Evolutionary conservation across 2,329 filamentous ascomycete genomes (phyloP), one percentile per base, ranked within the genome.

Genomic region (Chalaropsis ovoidea): DNA sequence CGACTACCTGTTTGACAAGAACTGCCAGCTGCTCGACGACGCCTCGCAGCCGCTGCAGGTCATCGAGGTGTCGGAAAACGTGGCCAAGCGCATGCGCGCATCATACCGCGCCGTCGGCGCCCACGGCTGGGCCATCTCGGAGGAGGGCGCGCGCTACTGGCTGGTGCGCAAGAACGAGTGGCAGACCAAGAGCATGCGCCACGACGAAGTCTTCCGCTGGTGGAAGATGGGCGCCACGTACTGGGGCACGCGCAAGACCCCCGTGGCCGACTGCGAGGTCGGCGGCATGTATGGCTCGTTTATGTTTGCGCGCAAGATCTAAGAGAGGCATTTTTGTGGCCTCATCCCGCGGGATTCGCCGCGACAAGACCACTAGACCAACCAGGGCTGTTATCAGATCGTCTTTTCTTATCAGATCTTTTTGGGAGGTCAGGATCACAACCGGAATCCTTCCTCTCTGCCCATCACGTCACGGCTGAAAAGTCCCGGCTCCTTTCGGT

Each of bases 161-260:
- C 73, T 92, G 74, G 87, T 91, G 75, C 77, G 86, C 69, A 70
- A 77, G 69, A 75, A 78, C 67, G 71, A 72, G 13, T 71, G 76
- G 43, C 74, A 71, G 62, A 69, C 71, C 43, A 72, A 70, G 56
- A 69, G 71, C 60, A 64, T 65, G 31, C 68, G 69, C 49, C 68
- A 69, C 47, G 76, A 77, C 68, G 73, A 75, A 65, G 73, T 77
- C 65, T 84, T 87, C 72, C 81, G 86, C 70, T 76, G 78, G 71
- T 94, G 89, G 89, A 94, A 94, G 78, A 88, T 90, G 86, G 89
- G 89, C 41, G 89, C 89, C 61, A 83, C 84, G 70, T 89, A 85
- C 77, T 93, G 89, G 89, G 89, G 89, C 45, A 91, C 91, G 85
- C 82, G 88, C 69, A 94, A 97, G 77, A 82, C 97, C 52, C 95